Evolutionary conservation across 139 green algal genomes (phyloP).

Genomic region (Eudorina sp.): DNA sequence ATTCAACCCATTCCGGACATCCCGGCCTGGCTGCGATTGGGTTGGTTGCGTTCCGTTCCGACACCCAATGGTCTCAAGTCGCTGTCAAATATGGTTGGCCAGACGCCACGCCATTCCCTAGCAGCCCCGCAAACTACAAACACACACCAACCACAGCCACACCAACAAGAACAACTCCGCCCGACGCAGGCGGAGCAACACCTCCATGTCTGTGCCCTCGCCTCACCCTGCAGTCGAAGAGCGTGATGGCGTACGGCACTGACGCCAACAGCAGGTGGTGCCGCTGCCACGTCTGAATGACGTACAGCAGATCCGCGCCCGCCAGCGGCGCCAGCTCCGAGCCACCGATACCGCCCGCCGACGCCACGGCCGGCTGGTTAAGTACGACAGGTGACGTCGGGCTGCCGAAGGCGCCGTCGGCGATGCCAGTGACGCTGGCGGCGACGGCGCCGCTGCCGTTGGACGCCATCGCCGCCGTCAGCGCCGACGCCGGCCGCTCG

Average conservation of each 20-base stretch:
- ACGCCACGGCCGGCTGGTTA: neutral
- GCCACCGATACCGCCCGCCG: neutral
- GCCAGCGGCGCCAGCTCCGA: neutral
- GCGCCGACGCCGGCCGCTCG: neutral
- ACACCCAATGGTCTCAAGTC: neutral
- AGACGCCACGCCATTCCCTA: no score
- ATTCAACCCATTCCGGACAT: neutral
- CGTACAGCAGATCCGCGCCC: slow-evolving; percentile 28
- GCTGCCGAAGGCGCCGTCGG: neutral
- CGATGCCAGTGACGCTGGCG: neutral
- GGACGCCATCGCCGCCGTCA: neutral
- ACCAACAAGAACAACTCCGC: neutral
- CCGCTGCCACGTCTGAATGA: slow-evolving; percentile 45
- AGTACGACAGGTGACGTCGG: neutral
- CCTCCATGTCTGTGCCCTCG: neutral
- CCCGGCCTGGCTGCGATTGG: neutral
- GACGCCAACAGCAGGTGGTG: slow-evolving; percentile 46
- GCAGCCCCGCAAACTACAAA: no score
- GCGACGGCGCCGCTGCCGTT: no score
- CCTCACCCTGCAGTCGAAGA: slow-evolving; percentile 38
- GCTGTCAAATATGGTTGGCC: no score
- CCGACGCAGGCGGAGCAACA: no score
- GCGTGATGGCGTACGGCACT: slow-evolving; percentile 37
- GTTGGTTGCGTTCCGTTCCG: no score
- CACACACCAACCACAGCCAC: neutral